Evolutionary conservation across 192 early-diverging fungal species (phyloP), one percentile per base, ranked within the genome.

Genomic region (Pecoramyces ruminantium): DNA sequence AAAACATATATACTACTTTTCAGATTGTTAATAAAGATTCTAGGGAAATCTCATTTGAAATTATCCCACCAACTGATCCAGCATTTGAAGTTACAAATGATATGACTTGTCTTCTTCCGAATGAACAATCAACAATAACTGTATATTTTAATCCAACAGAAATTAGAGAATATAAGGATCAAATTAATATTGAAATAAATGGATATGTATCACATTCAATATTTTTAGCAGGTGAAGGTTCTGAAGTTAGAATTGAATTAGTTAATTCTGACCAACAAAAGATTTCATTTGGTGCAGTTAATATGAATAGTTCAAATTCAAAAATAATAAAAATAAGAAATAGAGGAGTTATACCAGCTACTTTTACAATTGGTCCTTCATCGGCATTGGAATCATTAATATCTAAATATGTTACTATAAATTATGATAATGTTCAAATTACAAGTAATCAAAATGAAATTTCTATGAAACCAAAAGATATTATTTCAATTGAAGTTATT

Each of bases 251-350:
- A 27, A 84, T 91, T 5, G 90, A 91, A 77, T 51, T 82, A 16
- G 16, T 86, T 2, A 81, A 84, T 51, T 67, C 86, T 4, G 88
- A 89, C 1, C 38, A 83, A 15, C 82, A 85, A 42, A 82, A 78
- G 34, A 78, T 89, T n/a, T 86, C 88, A 82, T 91, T 91, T 88
- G 90, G 90, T 0, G 86, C 89, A 8, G 80, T 89, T 16, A 81
- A 87, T 28, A 83, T 91, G 29, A 88, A 89, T 28, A 87, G 90
- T 67, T 51, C 79, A 17, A 83, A 84, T 28, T 40, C 42, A 4
- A 79, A 80, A 78, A 51, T 84, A 0, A 27, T 89, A 78, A 90
- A 88, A 78, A 67, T 91, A 30, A 80, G 86, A 38, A 91, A 91
- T 81, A 88, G 86, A 29, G 88, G 88, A 78, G 38, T 80, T 28